Conservation (phyloP, 164 flowering plant species). For the Taxillus chinensis region DNA sequence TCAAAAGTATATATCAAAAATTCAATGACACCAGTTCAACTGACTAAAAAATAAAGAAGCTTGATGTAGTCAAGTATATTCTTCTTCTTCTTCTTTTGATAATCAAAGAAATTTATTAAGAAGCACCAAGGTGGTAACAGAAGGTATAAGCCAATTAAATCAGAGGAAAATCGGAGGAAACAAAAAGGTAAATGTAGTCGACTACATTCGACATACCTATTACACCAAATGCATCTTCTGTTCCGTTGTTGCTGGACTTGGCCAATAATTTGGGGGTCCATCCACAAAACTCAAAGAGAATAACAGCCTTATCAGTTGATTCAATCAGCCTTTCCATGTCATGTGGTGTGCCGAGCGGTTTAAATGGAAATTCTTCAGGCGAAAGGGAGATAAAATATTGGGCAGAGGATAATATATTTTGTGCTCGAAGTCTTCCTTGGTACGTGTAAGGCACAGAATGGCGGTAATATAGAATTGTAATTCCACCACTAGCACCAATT, state of each 20-base stretch:
- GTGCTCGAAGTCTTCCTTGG: constrained; percentile 51
- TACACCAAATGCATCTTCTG: constrained; percentile 14
- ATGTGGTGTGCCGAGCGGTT: constrained; percentile 26
- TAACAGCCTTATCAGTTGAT: constrained; percentile 71
- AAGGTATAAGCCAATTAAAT: too few species aligned
- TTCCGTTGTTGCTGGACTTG: constrained; percentile 23
- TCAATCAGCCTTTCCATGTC: constrained; percentile 45
- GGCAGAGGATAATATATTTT: constrained; percentile 45
- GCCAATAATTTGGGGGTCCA: constrained; percentile 54
- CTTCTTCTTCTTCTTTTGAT: too few species aligned
- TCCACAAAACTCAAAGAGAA: constrained; percentile 82
- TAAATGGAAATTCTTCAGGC: constrained; percentile 60
- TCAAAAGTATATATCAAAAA: too few species aligned
- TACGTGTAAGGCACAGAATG: constrained; percentile 60
- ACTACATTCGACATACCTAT: constrained; percentile 19
- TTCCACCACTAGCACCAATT: constrained; percentile 60
- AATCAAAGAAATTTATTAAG: too few species aligned
- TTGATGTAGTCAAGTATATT: too few species aligned
- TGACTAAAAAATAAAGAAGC: too few species aligned
- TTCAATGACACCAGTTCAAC: too few species aligned
- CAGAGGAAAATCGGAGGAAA: too few species aligned
- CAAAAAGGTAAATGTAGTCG: constrained; percentile 1
- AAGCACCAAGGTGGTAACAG: too few species aligned
- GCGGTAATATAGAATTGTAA: constrained; percentile 45
- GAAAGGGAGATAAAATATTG: constrained; percentile 31